phyloP scores from a whole-genome alignment of 495 filamentous ascomycete genomes.

The Xylaria castorea region DNA sequence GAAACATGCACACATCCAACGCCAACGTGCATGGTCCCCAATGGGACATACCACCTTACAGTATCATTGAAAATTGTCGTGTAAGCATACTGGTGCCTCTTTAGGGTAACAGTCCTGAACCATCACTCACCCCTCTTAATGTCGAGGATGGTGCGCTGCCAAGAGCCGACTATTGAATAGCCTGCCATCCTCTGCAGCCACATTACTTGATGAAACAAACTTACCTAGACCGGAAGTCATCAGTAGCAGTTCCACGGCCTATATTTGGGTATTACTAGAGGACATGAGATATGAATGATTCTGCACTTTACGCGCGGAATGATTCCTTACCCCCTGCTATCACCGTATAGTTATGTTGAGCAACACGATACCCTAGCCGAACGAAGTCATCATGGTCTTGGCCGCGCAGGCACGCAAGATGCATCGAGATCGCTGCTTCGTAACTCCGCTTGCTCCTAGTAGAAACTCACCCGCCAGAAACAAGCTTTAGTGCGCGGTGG shows the following conservation, averaged over 20 bases:
- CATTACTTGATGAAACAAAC: not conserved
- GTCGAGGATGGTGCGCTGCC: not conserved
- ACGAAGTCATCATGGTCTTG: not conserved
- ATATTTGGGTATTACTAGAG: not conserved
- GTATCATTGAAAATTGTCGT: conserved; percentile 19
- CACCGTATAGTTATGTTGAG: not conserved
- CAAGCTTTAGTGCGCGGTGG: not conserved
- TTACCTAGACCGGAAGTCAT: conserved; percentile 9
- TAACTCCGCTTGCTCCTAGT: conserved; percentile 12
- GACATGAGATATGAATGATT: not conserved
- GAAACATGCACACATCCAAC: conserved; percentile 1
- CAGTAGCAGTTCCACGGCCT: not conserved
- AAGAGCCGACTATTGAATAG: conserved; percentile 15
- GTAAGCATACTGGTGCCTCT: conserved; percentile 5
- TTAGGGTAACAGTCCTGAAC: not conserved
- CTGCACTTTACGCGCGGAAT: conserved; percentile 8
- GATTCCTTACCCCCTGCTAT: not conserved
- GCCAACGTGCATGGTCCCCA: conserved; percentile 4
- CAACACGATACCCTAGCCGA: not conserved
- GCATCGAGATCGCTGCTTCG: conserved; percentile 5
- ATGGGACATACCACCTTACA: conserved; percentile 15
- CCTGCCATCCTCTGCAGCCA: conserved; percentile 9
- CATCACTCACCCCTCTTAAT: conserved; percentile 1
- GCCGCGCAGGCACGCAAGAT: conserved; percentile 8
- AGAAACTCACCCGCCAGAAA: not conserved